phyloP scores from a whole-genome alignment of 1,284 basidiomycete genomes.

The Xerocomus amazonicus region DNA sequence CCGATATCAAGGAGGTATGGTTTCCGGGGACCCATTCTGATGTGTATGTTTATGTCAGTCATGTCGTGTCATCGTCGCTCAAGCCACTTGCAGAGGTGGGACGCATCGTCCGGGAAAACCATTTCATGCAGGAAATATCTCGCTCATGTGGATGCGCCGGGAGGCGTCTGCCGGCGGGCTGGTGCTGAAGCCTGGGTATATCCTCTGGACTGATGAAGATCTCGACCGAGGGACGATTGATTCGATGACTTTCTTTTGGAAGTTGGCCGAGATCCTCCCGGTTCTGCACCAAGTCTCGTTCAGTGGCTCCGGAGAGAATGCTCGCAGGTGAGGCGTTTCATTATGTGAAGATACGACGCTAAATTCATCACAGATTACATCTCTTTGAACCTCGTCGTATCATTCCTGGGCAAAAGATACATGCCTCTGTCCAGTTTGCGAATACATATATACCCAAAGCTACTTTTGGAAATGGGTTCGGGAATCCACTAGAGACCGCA shows the following conservation, averaged over 20 bases:
- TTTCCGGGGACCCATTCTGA: slow-evolving; percentile 30
- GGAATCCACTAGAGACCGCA: slow-evolving; percentile 12
- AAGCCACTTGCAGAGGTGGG: slow-evolving; percentile 15
- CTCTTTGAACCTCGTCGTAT: slow-evolving; percentile 14
- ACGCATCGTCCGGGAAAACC: slow-evolving; percentile 18
- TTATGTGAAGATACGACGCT: background rate
- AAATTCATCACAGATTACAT: slow-evolving; percentile 5
- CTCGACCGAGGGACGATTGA: slow-evolving; percentile 14
- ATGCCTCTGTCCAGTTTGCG: slow-evolving; percentile 15
- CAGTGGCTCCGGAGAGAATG: slow-evolving; percentile 6
- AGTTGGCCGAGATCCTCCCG: slow-evolving; percentile 19
- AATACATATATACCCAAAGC: slow-evolving; percentile 12
- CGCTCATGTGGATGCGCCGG: slow-evolving; percentile 22
- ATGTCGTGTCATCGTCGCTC: background rate
- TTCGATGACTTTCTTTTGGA: slow-evolving; percentile 20
- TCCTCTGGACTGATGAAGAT: slow-evolving; percentile 15
- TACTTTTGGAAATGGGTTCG: slow-evolving; percentile 11
- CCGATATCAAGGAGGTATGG: slow-evolving; percentile 27
- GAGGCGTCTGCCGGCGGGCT: slow-evolving; percentile 13
- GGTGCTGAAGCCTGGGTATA: slow-evolving; percentile 14
- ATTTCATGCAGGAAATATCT: slow-evolving; percentile 18
- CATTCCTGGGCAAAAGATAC: slow-evolving; percentile 21
- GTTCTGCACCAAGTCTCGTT: slow-evolving; percentile 18
- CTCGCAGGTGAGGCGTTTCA: slow-evolving; percentile 3
- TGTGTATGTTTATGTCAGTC: slow-evolving; percentile 18